Conservation (phyloP, 345 rosid species). For the Brassica rapa region DNA sequence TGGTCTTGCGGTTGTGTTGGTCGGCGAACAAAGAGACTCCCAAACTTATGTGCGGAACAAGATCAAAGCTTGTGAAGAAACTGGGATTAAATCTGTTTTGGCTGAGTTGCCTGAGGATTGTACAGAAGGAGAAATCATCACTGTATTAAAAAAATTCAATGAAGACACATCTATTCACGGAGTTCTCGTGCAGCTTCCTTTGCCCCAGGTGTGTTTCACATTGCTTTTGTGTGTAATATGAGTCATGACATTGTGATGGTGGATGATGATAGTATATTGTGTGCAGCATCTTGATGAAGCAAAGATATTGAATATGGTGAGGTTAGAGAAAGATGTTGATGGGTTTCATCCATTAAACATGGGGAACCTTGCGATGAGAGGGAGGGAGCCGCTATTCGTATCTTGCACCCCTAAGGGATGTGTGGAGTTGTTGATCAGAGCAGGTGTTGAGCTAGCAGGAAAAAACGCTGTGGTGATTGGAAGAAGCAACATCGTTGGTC, state of each 20-base stretch:
- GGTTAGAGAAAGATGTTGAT: constrained; percentile 85
- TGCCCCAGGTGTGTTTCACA: constrained; percentile 70
- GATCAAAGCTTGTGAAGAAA: constrained; percentile 79
- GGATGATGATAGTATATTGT: constrained; percentile 16
- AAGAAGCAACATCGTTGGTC: constrained; percentile 90
- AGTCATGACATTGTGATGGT: constrained; percentile 15
- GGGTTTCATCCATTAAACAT: constrained; percentile 86
- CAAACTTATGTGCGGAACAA: constrained; percentile 80
- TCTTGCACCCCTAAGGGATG: constrained; percentile 92
- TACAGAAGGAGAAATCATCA: constrained; percentile 54
- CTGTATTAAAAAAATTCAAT: constrained; percentile 53
- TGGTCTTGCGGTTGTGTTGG: constrained; percentile 82
- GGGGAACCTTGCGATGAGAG: constrained; percentile 94
- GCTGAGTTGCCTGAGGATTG: constrained; percentile 60
- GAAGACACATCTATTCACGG: constrained; percentile 78
- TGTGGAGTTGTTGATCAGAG: constrained; percentile 75
- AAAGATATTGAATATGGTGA: constrained; percentile 65
- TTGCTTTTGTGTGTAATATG: constrained; percentile 9
- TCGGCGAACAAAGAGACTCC: constrained; percentile 82
- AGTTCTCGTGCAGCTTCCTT: constrained; percentile 91
- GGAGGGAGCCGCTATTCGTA: constrained; percentile 82
- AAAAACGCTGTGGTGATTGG: constrained; percentile 86
- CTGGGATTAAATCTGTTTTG: constrained; percentile 76
- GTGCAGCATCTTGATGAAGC: constrained; percentile 85
- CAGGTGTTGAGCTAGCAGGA: constrained; percentile 70